phyloP scores from a whole-genome alignment of 257 asterid species.

The Lavandula angustifolia region DNA sequence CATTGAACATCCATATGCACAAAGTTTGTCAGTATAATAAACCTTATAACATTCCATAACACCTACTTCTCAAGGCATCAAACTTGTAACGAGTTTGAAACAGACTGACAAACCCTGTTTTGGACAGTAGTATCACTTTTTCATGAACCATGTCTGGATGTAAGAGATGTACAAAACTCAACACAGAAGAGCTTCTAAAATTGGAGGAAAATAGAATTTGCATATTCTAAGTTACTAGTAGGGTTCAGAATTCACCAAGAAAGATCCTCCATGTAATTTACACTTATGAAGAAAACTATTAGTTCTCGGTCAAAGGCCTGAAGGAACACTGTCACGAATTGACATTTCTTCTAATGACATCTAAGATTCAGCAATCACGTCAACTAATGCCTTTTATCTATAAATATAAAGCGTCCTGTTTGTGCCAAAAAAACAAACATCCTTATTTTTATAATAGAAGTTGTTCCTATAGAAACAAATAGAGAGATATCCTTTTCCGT shows the following conservation, averaged over 20 bases:
- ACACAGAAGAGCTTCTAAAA: neutral
- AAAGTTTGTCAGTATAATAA: neutral
- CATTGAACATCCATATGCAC: neutral
- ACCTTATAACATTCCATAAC: neutral
- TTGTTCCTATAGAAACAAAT: neutral
- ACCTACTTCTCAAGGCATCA: neutral
- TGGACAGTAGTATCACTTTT: neutral
- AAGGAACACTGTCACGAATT: neutral
- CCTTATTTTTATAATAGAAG: no score
- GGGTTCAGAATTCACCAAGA: neutral
- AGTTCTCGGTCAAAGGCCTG: neutral
- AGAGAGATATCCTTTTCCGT: neutral
- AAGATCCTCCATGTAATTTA: neutral
- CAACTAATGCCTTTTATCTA: neutral
- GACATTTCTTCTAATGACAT: neutral
- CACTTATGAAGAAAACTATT: neutral
- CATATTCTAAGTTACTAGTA: neutral
- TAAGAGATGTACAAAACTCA: slow-evolving; percentile 2
- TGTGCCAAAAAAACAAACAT: neutral
- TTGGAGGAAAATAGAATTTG: slow-evolving; percentile 2
- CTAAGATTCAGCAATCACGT: neutral
- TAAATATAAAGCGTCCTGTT: neutral
- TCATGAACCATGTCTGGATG: neutral
- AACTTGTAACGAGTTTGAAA: neutral
- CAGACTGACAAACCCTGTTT: neutral